Evolutionary conservation across 345 rosid species (phyloP), one percentile per base, ranked within the genome.

Genomic region (Acer negundo): DNA sequence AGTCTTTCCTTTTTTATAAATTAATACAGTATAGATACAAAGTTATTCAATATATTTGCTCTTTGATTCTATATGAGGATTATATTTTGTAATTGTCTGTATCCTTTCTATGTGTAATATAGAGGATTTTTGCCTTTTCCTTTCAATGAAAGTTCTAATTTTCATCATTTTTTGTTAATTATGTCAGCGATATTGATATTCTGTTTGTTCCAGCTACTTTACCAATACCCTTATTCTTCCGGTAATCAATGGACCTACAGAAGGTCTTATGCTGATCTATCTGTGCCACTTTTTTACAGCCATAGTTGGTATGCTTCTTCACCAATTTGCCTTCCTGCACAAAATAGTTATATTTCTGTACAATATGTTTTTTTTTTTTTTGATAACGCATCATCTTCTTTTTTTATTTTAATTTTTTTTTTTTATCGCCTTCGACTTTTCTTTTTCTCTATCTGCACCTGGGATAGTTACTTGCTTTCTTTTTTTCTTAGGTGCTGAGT

Each of bases 201-300:
- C 74, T 69, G 15, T 62, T 62, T 65, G 47, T 10, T 87, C 77
- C 90, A 96, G 99, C 89, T 97, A 82, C 68, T 97, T 97, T 64
- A 93, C 97, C 88, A 89, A 94, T 75, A 90, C 94, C 4, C 99
- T 97, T 79, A 90, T 87, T 75, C 97, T 94, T 80, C 99, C 99
- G 1, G 97, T 85, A 75, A 75, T 97, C 62, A 97, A 97, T 84
- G 99, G 99, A 80, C 97, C 99, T 51, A 97, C 97, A 2, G 99
- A 94, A 84, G 99, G 99, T 62, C 92, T 97, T 83, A 90, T 95
- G 75, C 81, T 97, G 81, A 94, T 97, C 67, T 97, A 89, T 79
- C 72, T 88, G 62, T 73, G 84, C 74, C 99, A 97, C 76, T 85
- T 97, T 82, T 85, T 89, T 79, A 94, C 99, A 56, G 88, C 89